Base-by-base conservation (phyloP, 805 yeast species). In the Saccharomyces paradoxus region DNA sequence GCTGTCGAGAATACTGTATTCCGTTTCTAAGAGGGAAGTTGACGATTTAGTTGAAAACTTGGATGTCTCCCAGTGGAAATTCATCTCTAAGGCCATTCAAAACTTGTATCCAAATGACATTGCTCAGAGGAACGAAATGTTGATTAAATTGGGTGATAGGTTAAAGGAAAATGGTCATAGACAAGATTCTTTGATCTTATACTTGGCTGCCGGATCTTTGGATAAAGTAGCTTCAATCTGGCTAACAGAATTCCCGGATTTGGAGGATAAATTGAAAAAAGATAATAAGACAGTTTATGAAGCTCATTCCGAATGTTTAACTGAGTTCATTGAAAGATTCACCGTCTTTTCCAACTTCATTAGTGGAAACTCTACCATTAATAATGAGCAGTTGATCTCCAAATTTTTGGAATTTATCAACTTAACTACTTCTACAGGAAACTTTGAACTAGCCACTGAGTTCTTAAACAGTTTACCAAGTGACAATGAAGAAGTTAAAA, bases 331-430 rank as follows among this genome's bases (percentile, higher is more conserved):
- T 52, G 96, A 88, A 68, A 91, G 91, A 71, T 80, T 91, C 57
- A 81, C 89, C 41, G 85, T 87, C 27, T 90, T 70, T 29, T 61
- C 69, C 2, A 67, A 62, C 46, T 62, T 64, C 51, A 54, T 61
- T 27, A 65, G 65, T 46, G 56, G 54, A 28, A 56, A 59, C 8
- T 46, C 61, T 6, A 59, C 55, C 31, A 63, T 68, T 28, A 59
- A 63, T 2, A 70, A 67, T 50, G 70, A 72, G 58, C 59, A 67
- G 58, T 59, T 76, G 32, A 64, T 75, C 51, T 56, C 74, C 41
- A 84, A 85, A 2, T 82, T 88, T 57, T 76, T 89, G 59, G 98
- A 94, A 70, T 94, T 87, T 69, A 84, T 95, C 49, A 83, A 81
- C 60, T 74, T 86, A 56, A 83, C 90, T 54, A 86, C 96, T 3